Base-by-base conservation (phyloP, 176 grass and related monocot genomes). In the Oryza rufipogon region DNA sequence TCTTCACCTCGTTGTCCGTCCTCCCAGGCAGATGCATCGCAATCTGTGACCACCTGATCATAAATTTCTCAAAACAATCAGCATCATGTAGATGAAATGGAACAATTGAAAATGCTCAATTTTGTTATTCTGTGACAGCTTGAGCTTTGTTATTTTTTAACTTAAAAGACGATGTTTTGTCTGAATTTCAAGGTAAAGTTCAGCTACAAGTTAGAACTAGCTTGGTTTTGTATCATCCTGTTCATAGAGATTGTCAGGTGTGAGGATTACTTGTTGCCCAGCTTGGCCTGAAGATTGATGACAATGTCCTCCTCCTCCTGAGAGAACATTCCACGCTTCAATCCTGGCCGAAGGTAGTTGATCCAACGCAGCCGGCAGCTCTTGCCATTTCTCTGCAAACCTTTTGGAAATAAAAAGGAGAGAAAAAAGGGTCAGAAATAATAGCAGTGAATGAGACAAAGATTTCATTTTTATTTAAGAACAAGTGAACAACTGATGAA, bases 1-100 rank as follows among this genome's bases (percentile, higher is more conserved):
- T 97, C 84, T 97, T 97, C 58, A 97, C 91, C 76, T 97, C 94
- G 75, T 97, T 97, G 71, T 97, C 94, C 1, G 94, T 97, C 86
- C 94, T 88, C 25, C 94, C 94, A 0, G 94, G 87, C 19, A 97
- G 66, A 88, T 92, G 94, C 94, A 86, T 92, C 11, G 94, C 94
- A 70, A 97, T 97, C 74, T 94, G 94, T 30, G 94, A 94, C 94
- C 94, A 97, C 76, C 94, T 97, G 85, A 20, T 92, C 75, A 20
- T 13, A 15, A 46, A 76, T 3, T 60, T 19, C 45, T 7, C 71
- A 64, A 64, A 84, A 84, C 67, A 22, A 56, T 56, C 20, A 74
- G 58, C n/a, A 23, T 63, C 58, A 63, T 74, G 17, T 20, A 13
- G 45, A 85, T 8, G 56, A 46, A 74, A 82, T 22, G 9, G 44